Conservation (phyloP, 768 basidiomycete genomes). For the Phanerodontia chrysosporium region DNA sequence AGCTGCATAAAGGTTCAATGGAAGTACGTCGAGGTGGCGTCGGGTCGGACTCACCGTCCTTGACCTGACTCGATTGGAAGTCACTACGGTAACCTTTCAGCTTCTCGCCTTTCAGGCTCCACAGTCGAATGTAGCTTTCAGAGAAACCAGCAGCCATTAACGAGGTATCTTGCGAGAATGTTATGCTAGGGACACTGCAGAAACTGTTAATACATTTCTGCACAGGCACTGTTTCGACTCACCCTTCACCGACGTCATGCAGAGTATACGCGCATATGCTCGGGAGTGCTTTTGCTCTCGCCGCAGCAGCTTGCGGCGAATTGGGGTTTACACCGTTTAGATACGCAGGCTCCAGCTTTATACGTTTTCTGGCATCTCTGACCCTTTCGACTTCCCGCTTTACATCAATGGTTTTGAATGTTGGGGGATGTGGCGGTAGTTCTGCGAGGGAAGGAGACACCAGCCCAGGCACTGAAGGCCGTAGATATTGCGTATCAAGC, state of each 20-base stretch:
- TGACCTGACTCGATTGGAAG: conserved; percentile 58
- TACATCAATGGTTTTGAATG: conserved; percentile 83
- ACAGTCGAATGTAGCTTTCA: conserved; percentile 91
- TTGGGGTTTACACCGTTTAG: conserved; percentile 53
- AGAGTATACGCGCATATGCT: conserved; percentile 95
- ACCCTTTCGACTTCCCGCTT: conserved; percentile 88
- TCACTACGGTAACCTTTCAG: conserved; percentile 75
- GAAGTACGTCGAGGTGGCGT: background rate
- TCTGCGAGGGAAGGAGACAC: conserved; percentile 66
- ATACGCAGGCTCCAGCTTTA: conserved; percentile 77
- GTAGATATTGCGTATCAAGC: conserved; percentile 55
- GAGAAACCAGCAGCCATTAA: conserved; percentile 93
- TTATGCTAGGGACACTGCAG: conserved; percentile 73
- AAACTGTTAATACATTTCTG: background rate
- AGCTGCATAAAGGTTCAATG: conserved; percentile 34
- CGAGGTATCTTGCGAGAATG: conserved; percentile 88
- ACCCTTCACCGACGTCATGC: conserved; percentile 96
- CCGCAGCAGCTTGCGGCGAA: conserved; percentile 52
- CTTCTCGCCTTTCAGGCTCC: conserved; percentile 92
- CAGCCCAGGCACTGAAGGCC: conserved; percentile 52
- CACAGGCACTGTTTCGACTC: conserved; percentile 5
- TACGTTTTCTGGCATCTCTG: conserved; percentile 87
- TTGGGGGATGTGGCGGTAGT: conserved; percentile 73
- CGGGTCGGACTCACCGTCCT: conserved; percentile 54
- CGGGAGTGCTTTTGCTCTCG: conserved; percentile 70